Base-by-base conservation (phyloP, 2,329 filamentous ascomycete species). In the Daldinia sp. region DNA sequence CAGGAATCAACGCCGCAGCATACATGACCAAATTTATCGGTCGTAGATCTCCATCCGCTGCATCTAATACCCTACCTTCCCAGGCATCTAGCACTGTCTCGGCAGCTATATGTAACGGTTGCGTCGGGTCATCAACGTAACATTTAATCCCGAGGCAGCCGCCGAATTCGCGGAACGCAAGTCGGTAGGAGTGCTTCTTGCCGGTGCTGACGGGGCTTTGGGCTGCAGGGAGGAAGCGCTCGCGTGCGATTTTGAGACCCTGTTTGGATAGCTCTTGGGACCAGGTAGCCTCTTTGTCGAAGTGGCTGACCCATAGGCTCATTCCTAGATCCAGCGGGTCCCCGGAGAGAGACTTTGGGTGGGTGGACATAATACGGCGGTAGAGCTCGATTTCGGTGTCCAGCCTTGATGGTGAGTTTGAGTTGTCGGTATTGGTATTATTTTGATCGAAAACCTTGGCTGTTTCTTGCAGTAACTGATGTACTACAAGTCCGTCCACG, bases 1-100 rank as follows among this genome's bases (percentile, higher is more conserved):
- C 86, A 4, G 86, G 84, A 56, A 86, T 81, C 70, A 88, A 71
- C 37, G 86, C 86, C 4, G 86, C 80, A 13, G 86, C 84, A 78
- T 87, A 88, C 86, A 89, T 89, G 42, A 85, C 85, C 23, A 81
- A 76, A 4, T 85, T 87, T 44, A 89, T 89, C 0, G 86, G 86
- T 50, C 80, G 77, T 69, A 88, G 72, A 51, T 86, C 84, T 23
- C 78, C 77, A 2, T 76, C 73, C 1, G 68, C 69, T 18, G 74
- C 69, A 4, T 81, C 74, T 13, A 81, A 78, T 1, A 81, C 75
- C 20, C 78, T 70, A 15, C 72, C 71, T 23, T 79, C 74, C 81
- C 80, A 81, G 37, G 80, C 79, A 10, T 73, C 63, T 9, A 82
- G 44, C 18, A 82, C 60, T 0, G 56, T 71, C 10, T 75, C 73